These are phyloP conservation scores for Huntiella moniliformis DNA, from an alignment of 2,329 filamentous ascomycete species.

Conservation along the genomic window DNA sequence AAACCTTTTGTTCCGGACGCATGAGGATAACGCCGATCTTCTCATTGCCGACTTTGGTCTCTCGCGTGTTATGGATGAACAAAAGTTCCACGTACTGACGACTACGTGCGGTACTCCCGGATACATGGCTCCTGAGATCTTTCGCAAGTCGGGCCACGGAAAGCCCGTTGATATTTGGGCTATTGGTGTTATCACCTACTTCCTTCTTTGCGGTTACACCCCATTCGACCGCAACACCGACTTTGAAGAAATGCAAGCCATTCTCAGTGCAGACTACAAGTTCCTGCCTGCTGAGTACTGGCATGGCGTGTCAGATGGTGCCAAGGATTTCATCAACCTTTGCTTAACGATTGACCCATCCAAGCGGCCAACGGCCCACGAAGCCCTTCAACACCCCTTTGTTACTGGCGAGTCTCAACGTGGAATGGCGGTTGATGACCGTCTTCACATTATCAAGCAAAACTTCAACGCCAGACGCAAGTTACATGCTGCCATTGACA, in stretches of 20 bases:
- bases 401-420: conserved; percentile 34
- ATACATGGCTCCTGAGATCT: conserved; percentile 99
- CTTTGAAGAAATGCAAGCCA: conserved; percentile 98
- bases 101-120: conserved; percentile 95
- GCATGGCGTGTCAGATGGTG: conserved; percentile 71
- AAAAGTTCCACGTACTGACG: conserved; percentile 92
- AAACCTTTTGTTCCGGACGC: conserved; percentile 88
- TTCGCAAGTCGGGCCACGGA: conserved; percentile 94
- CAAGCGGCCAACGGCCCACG: conserved; percentile 79
- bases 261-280: conserved; percentile 86
- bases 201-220: conserved; percentile 92
- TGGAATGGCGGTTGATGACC: conserved; percentile 36
- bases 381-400: conserved; percentile 48
- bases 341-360: conserved; percentile 83
- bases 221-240: conserved; percentile 95
- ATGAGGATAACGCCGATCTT: conserved; percentile 92
- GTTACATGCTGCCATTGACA: conserved; percentile 51
- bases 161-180: conserved; percentile 98
- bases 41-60: conserved; percentile 95
- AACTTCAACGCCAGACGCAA: conserved; percentile 55
- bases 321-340: conserved; percentile 79
- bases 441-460: conserved; percentile 52
- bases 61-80: conserved; percentile 95
- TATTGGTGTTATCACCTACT: conserved; percentile 96
- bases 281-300: conserved; percentile 93